Conservation (phyloP, 305 asterid genomes). For the Plantago coronopus region DNA sequence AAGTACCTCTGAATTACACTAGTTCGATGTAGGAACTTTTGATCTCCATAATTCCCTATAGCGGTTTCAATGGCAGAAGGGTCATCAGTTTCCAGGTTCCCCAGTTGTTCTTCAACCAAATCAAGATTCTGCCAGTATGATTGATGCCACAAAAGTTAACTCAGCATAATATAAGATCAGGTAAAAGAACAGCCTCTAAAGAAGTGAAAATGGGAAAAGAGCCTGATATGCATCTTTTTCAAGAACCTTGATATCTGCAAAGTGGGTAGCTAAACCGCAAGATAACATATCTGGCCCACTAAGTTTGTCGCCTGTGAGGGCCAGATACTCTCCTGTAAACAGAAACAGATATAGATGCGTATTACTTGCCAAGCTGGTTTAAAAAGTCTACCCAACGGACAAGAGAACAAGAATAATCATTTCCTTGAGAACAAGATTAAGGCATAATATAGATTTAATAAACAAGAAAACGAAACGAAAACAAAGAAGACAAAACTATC, state of each 20-base stretch:
- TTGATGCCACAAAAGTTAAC: slow-evolving; percentile 16
- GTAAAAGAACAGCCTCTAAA: slow-evolving; percentile 6
- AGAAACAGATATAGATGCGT: slow-evolving; percentile 16
- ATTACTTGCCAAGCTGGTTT: too few relatives aligned
- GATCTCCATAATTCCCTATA: slow-evolving; percentile 58
- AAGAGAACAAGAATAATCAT: slow-evolving; percentile 15
- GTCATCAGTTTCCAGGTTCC: slow-evolving; percentile 72
- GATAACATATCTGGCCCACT: slow-evolving; percentile 83
- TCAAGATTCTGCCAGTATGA: slow-evolving; percentile 66
- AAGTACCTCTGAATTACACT: slow-evolving; percentile 70
- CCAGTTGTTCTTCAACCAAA: slow-evolving; percentile 72
- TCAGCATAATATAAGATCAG: slow-evolving; percentile 8
- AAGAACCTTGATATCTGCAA: slow-evolving; percentile 45
- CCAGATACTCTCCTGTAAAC: slow-evolving; percentile 85
- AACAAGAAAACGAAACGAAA: not conserved
- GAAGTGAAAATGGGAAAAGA: slow-evolving; percentile 1
- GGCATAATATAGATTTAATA: not conserved
- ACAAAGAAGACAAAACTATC: not conserved
- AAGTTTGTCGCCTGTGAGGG: slow-evolving; percentile 80
- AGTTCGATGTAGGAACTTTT: slow-evolving; percentile 50
- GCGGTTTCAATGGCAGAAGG: slow-evolving; percentile 75
- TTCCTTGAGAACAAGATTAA: slow-evolving; percentile 10
- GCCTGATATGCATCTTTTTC: slow-evolving; percentile 3
- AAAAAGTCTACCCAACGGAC: not conserved
- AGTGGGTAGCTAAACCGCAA: slow-evolving; percentile 99